Percentiles rank a stretch among this genome's conserved stretches.
These are phyloP conservation scores for Monotropa hypopitys DNA, from an alignment of 179 eudicot genomes.

Conservation along the genomic window DNA sequence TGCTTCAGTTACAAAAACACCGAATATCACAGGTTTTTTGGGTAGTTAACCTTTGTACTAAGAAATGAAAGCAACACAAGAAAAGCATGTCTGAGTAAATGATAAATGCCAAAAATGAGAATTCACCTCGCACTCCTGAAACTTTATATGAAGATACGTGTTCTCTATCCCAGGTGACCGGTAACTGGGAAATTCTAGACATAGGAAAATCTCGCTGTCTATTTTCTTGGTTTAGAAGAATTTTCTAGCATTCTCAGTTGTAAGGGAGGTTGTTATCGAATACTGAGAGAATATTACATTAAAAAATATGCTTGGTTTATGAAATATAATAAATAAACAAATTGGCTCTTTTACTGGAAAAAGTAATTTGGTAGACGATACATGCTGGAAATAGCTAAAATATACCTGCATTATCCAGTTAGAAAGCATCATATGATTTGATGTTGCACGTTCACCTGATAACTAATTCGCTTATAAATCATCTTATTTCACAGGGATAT, in stretches of 20 bases:
- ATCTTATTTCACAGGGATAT: constrained; percentile 49
- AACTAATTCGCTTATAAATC: constrained; percentile 2
- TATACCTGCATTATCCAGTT: not conserved
- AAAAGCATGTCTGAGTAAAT: not conserved
- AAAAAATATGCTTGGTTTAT: not conserved
- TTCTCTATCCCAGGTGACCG: too few relatives aligned
- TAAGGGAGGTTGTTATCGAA: not conserved
- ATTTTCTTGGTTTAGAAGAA: not conserved
- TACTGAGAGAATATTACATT: not conserved
- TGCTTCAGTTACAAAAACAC: not conserved
- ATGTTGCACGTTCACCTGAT: not conserved
- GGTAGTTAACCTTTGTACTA: not conserved
- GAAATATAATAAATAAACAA: not conserved
- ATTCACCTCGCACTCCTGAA: not conserved
- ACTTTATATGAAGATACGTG: not conserved
- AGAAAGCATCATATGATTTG: not conserved
- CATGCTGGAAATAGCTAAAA: not conserved
- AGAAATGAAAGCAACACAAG: not conserved
- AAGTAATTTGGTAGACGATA: not conserved
- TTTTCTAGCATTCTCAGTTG: not conserved
- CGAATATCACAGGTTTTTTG: not conserved
- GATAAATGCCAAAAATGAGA: not conserved
- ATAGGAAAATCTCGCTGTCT: not conserved
- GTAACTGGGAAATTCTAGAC: not conserved
- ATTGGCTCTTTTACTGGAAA: not conserved